Evolutionary conservation across 2,329 filamentous ascomycete genomes (phyloP), one percentile per base, ranked within the genome.

Genomic region (Dissoconium aciculare): DNA sequence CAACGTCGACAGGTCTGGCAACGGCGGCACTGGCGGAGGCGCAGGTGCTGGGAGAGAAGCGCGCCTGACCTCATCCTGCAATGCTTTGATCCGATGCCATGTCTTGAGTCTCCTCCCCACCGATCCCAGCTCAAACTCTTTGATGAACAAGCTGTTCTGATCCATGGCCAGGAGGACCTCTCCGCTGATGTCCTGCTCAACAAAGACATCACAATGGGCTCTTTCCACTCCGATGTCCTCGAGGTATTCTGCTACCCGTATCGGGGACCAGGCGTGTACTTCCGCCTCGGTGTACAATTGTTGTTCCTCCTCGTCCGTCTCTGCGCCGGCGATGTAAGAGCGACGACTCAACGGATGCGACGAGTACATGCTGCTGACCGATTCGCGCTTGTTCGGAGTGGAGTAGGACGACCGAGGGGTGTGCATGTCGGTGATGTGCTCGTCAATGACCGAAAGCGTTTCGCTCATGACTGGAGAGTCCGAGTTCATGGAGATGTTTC

Each of bases 131-230:
- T 94, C 82, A 46, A 94, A 92, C 27, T 89, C 85, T 51, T 93
- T 93, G 62, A 95, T 77, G 53, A 94, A 92, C 11, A 95, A 66
- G 23, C 89, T 91, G 34, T 82, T 81, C 58, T 94, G 87, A 46
- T 94, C 84, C 82, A 95, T 92, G 31, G 81, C 82, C 31, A 98
- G 60, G 23, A 98, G 60, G 3, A 95, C 87, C 47, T 95, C 85
- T 28, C 89, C 89, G 2, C 80, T 77, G 35, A 98, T 95, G 54
- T 98, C 89, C 55, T 98, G 87, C 48, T 95, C 85, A 44, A 78
- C 68, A 49, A 98, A 98, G 3, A 95, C 81, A 42, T 92, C 78
- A 51, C 89, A 98, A 45, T 95, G 87, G 43, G 76, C 75, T 46
- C 77, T 74, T 53, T 95, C 87, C 5, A 95, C 78, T 5, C 84